A percentile compares a stretch with the other conserved stretches of the same genome.
Evolutionary conservation across 768 basidiomycete species (phyloP).

Genomic region (Macrolepiota albuminosa): DNA sequence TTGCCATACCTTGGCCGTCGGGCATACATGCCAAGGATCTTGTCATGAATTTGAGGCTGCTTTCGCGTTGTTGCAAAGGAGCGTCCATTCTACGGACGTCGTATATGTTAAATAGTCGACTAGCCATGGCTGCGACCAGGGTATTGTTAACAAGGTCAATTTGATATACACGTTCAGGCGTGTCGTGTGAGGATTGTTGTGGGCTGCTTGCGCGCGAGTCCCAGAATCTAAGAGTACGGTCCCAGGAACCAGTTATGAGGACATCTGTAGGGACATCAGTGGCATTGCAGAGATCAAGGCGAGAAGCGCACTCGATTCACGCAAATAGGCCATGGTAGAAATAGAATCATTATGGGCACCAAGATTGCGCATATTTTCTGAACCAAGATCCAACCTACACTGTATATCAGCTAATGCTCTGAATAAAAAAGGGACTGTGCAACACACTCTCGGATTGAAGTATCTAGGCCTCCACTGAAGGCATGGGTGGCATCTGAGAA

Average conservation of each 20-base stretch:
- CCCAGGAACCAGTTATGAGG: conserved; percentile 90
- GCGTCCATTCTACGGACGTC: conserved; percentile 75
- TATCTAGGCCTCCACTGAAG: conserved; percentile 86
- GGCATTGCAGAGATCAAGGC: not conserved
- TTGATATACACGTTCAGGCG: conserved; percentile 83
- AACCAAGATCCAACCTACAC: conserved; percentile 68
- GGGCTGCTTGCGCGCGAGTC: conserved; percentile 63
- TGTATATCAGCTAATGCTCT: not conserved
- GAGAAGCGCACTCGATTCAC: conserved; percentile 51
- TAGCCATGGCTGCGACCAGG: conserved; percentile 92
- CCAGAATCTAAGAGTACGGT: conserved; percentile 84
- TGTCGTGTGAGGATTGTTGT: conserved; percentile 54
- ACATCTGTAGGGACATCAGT: conserved; percentile 39
- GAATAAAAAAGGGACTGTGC: not conserved
- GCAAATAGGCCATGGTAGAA: conserved; percentile 68
- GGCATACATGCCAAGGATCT: conserved; percentile 88
- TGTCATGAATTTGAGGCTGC: conserved; percentile 94
- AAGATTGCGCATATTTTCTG: conserved; percentile 66
- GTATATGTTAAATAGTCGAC: conserved; percentile 85
- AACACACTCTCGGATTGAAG: conserved; percentile 75
- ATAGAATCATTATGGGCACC: conserved; percentile 82
- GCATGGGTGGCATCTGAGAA: conserved; percentile 66
- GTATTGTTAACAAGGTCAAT: conserved; percentile 75
- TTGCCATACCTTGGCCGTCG: conserved; percentile 73
- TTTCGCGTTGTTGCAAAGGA: conserved; percentile 80